Evolutionary conservation across 495 filamentous ascomycete genomes (phyloP), one percentile per base, ranked within the genome.

Genomic region (Amorphotheca resinae): DNA sequence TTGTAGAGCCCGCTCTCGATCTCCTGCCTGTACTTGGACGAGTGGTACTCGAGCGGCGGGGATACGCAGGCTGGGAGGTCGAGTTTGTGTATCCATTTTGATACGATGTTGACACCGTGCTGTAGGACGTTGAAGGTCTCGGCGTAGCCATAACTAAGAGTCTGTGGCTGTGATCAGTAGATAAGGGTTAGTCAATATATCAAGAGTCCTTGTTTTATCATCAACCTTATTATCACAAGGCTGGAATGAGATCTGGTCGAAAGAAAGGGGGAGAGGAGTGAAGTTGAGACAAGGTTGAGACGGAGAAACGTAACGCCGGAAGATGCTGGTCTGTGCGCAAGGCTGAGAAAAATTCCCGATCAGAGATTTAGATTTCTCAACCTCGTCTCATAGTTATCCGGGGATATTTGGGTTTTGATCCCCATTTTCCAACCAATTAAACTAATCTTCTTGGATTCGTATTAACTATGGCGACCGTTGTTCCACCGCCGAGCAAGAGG

Each of bases 401-500:
- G n/a, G n/a, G n/a, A n/a, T n/a, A n/a, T n/a, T n/a, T 7, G 26
- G 26, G 12, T 6, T 30, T 30, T 12, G 26, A 30, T 12, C 6
- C 26, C 12, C 26, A 30, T 30, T 30, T n/a, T 30, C 26, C 6
- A 30, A 30, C 26, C 12, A 6, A 30, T 12, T 7, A 7, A 30
- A 11, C 15, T 18, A 21, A 20, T 37, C 34, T 8, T 28, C 5
- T 37, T 6, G 18, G 14, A 4, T 16, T 34, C 8, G 14, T 4
- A 17, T 37, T 16, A 7, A 20, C n/a, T 5, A 98, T 99, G 93
- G 77, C 93, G 28, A 99, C 91, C 2, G 63, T 91, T 14, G 59
- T 79, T 22, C 93, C 93, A 12, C 93, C 88, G 16, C 93, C 91
- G 31, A 86, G 80, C 39, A 99, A 96, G 64, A 78, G 87, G 36